Evolutionary conservation across 352 stramenopile genomes (phyloP).

Genomic region (Phytophthora citrophthora): DNA sequence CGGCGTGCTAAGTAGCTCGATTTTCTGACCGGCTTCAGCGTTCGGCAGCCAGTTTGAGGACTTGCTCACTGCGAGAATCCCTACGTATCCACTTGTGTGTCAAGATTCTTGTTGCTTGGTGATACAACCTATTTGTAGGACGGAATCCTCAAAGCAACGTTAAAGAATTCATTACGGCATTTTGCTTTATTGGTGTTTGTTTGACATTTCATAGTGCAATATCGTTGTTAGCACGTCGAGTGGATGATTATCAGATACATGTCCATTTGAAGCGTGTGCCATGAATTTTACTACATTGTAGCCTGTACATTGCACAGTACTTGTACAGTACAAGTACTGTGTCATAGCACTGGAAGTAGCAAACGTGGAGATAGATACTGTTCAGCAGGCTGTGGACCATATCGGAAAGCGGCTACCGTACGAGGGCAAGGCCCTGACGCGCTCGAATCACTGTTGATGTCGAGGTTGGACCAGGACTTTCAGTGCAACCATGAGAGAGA

Average conservation of each 20-base stretch:
- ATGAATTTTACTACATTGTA: too few relatives aligned
- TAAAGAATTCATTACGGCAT: conserved; percentile 16
- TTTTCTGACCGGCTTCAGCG: too few relatives aligned
- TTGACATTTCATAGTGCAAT: too few relatives aligned
- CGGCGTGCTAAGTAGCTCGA: conserved; percentile 20
- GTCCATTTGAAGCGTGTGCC: too few relatives aligned
- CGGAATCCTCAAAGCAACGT: not conserved
- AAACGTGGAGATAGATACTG: too few relatives aligned
- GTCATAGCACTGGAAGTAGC: too few relatives aligned
- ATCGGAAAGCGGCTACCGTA: too few relatives aligned
- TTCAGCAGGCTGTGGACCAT: too few relatives aligned
- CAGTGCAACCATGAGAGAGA: not conserved
- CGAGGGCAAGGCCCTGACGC: not conserved
- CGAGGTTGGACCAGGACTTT: conserved; percentile 6
- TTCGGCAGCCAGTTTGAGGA: not conserved
- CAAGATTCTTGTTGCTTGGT: conserved; percentile 5
- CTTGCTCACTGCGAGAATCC: conserved; percentile 12
- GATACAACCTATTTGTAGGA: not conserved
- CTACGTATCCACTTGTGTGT: conserved; percentile 6
- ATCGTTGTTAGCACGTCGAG: too few relatives aligned
- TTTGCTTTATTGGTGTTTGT: not conserved
- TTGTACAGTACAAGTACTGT: too few relatives aligned
- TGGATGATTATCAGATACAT: too few relatives aligned
- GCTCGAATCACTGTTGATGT: not conserved
- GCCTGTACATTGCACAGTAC: too few relatives aligned